Base-by-base conservation (phyloP, 1,284 basidiomycete species). In the Anthracocystis walkeri region DNA sequence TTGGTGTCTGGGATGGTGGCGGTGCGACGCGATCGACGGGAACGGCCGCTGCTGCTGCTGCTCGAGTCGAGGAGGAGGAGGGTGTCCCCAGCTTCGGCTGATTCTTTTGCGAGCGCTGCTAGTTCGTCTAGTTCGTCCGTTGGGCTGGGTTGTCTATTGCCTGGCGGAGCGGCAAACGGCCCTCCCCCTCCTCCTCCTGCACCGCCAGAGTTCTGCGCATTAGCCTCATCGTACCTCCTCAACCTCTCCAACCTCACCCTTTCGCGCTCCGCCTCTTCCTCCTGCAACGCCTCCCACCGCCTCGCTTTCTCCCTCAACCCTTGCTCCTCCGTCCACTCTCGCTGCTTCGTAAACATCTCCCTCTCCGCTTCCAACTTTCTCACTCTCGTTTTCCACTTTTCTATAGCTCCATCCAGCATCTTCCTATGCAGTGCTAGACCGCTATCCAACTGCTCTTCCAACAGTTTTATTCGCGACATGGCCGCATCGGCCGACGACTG, bases 41-140 rank as follows among this genome's bases (percentile, higher is more conserved):
- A 35, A 12, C 69, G 41, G 29, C 56, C 33, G 1, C 50, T 31
- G 45, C n/a, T n/a, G n/a, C n/a, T n/a, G n/a, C n/a, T n/a, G n/a
- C n/a, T n/a, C n/a, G n/a, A n/a, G 21, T 29, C 23, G 25, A 31
- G 7, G 23, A n/a, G 29, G 16, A 44, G 14, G 14, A 25, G 7
- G 25, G 56, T 66, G 7, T 65, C 73, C 6, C 73, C 73, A 0
- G 73, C 73, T 45, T 70, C 60, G 10, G 57, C 60, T 18, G 73
- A 67, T 49, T 75, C 73, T 0, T 21, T 18, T 2, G 73, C 73
- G 12, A 75, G 29, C 10, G 67, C 64, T 1, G 67, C 64, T 2
- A 75, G 60, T 29, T 75, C 73, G 35, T 75, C 72, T 49, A 70
- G 6, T 25, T 68, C 59, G 38, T 66, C 66, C 4, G 57, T 31